Evolutionary conservation across 2,329 filamentous ascomycete species (phyloP).

Genomic region (Aspergillus sclerotialis): DNA sequence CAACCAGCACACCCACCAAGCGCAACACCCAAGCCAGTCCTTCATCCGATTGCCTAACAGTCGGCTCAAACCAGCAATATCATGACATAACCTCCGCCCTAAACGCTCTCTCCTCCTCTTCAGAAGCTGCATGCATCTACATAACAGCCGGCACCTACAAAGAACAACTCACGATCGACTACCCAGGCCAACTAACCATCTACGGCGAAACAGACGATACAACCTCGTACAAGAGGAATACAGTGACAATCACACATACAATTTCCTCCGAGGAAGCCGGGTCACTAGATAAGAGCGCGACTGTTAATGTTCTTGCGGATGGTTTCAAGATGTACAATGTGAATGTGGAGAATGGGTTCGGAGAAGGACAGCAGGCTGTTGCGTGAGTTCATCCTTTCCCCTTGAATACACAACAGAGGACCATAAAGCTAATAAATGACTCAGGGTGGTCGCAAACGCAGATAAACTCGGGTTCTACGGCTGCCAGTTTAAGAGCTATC

Average conservation of each 20-base stretch:
- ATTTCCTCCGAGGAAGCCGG: conserved; percentile 24
- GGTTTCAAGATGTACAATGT: conserved; percentile 30
- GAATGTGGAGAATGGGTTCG: conserved; percentile 29
- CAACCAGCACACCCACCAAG: no score
- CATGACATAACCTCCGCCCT: conserved; percentile 20
- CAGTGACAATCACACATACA: conserved; percentile 25
- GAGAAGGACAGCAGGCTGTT: conserved; percentile 26
- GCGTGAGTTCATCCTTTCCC: conserved; percentile 14
- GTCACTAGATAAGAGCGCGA: conserved; percentile 23
- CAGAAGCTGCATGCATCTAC: conserved; percentile 24
- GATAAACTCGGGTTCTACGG: conserved; percentile 28
- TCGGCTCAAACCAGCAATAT: conserved; percentile 15
- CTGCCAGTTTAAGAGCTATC: conserved; percentile 27
- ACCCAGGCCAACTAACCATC: conserved; percentile 20
- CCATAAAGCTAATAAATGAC: conserved; percentile 1
- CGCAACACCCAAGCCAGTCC: conserved; percentile 16
- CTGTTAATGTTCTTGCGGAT: conserved; percentile 21
- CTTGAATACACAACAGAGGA: background rate
- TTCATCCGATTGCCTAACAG: conserved; percentile 19
- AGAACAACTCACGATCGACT: conserved; percentile 24
- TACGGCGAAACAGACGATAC: conserved; percentile 27
- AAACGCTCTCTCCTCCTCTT: conserved; percentile 15
- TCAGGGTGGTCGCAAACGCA: conserved; percentile 21
- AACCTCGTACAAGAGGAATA: conserved; percentile 22
- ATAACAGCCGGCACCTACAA: conserved; percentile 25